Conservation (phyloP, 2,329 filamentous ascomycete genomes). For the Penicillium sp. region DNA sequence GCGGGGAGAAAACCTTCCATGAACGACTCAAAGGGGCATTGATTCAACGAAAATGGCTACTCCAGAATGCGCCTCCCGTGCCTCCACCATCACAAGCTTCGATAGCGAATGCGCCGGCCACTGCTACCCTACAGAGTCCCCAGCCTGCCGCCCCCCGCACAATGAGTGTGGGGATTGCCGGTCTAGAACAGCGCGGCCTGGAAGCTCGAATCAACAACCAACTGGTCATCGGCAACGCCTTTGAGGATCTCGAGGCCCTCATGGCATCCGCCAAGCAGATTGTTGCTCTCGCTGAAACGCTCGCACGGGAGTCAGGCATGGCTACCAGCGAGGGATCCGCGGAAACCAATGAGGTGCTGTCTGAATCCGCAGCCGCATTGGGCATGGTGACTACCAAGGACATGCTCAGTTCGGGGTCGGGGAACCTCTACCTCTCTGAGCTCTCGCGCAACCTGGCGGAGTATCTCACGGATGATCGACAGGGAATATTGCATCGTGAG, state of each 20-base stretch:
- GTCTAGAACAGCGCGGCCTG: slow-evolving; percentile 79
- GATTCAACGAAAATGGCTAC: slow-evolving; percentile 91
- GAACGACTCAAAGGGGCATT: slow-evolving; percentile 84
- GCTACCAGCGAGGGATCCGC: slow-evolving; percentile 58
- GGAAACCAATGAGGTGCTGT: slow-evolving; percentile 71
- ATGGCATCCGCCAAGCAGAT: slow-evolving; percentile 98
- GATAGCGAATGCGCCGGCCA: slow-evolving; percentile 30
- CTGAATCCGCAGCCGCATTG: slow-evolving; percentile 77
- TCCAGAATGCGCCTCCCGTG: slow-evolving; percentile 83
- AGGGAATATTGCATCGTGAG: slow-evolving; percentile 71
- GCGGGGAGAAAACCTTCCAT: slow-evolving; percentile 85
- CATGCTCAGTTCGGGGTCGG: slow-evolving; percentile 76
- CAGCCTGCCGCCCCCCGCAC: slow-evolving; percentile 30
- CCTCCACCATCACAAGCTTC: slow-evolving; percentile 57
- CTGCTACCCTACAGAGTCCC: slow-evolving; percentile 20
- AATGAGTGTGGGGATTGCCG: slow-evolving; percentile 83
- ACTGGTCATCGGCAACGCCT: slow-evolving; percentile 84
- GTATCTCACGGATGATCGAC: slow-evolving; percentile 80
- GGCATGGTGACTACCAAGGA: slow-evolving; percentile 93
- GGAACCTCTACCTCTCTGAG: slow-evolving; percentile 85
- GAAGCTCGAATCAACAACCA: slow-evolving; percentile 91
- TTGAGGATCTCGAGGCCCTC: slow-evolving; percentile 91
- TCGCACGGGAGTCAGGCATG: slow-evolving; percentile 66
- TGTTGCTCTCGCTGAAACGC: slow-evolving; percentile 84
- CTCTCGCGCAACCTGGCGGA: slow-evolving; percentile 81